Percentiles rank a stretch among this genome's conserved stretches.
These are phyloP conservation scores for Mycothermus thermophilus DNA, from an alignment of 495 filamentous ascomycete species.

Conservation along the genomic window DNA sequence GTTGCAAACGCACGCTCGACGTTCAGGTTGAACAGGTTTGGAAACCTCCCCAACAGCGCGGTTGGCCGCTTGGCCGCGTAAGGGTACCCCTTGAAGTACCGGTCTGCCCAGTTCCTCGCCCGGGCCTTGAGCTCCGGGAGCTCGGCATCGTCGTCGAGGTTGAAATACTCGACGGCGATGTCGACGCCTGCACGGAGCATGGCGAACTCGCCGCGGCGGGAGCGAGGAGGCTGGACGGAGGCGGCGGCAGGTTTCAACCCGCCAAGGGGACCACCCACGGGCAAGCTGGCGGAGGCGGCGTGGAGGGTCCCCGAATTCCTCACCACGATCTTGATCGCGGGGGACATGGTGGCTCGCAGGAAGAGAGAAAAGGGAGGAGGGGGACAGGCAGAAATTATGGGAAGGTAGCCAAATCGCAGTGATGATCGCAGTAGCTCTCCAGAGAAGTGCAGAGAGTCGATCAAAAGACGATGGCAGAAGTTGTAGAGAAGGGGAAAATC, in stretches of 20 bases:
- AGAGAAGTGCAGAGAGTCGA: too few species aligned
- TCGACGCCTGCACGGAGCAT: conserved; percentile 12
- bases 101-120: conserved; percentile 12
- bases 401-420: too few species aligned
- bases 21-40: conserved; percentile 15
- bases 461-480: too few species aligned
- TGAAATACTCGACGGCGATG: conserved; percentile 18
- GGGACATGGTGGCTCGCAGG: conserved; percentile 3
- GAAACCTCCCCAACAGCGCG: conserved; percentile 9
- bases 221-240: conserved; percentile 3
- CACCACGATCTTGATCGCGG: conserved; percentile 4
- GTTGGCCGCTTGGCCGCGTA: conserved; percentile 9
- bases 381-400: not conserved
- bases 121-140: conserved; percentile 8
- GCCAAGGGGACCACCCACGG: too few species aligned
- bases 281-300: not conserved
- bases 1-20: conserved; percentile 4
- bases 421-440: too few species aligned
- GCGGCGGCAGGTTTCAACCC: not conserved
- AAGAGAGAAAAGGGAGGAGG: not conserved
- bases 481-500: not conserved
- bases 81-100: conserved; percentile 11
- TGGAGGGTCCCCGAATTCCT: not conserved
- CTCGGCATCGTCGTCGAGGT: conserved; percentile 6
- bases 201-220: conserved; percentile 4